Evolutionary conservation across 768 basidiomycete genomes (phyloP), one percentile per base, ranked within the genome.

Genomic region (Phallus indusiatus): DNA sequence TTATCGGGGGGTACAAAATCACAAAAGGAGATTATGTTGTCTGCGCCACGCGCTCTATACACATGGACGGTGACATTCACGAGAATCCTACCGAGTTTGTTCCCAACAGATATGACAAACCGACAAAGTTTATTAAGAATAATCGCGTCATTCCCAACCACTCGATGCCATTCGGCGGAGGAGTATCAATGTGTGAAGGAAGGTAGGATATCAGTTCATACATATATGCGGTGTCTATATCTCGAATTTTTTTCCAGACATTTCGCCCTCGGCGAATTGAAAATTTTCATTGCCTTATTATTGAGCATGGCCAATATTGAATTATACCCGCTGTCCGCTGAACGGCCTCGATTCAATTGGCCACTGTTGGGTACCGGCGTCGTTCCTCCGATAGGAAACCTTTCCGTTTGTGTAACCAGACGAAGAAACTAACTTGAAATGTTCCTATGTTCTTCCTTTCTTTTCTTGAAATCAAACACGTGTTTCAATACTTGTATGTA

Each of bases 111-210:
- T 66, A 51, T 62, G 35, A 60, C 33, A 35, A 49, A 54, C 2
- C 18, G 62, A 46, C 37, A 9, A 57, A 57, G 28, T 34, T 28
- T 24, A 33, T 6, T 33, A 65, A 64, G 55, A 61, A 63, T 33
- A 61, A 64, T 5, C 59, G 59, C 56, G 2, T 52, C 16, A 60
- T 63, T 46, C 33, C 63, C 4, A 67, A 64, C 55, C 62, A 66
- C 24, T 55, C 61, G 12, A 61, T 67, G 62, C 63, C 65, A 10
- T 69, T 68, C 55, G 67, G 67, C 10, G 66, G 68, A 34, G 67
- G 66, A 20, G 62, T 64, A 33, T 68, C 66, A 20, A 67, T 68
- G 64, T 68, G 66, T 53, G 66, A 67, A 55, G 67, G 68, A 18
- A 59, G 68, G 60, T 66, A 35, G 51, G 66, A 55, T 14, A 20